These are phyloP conservation scores for Cryptococcus maquisensis DNA, from an alignment of 1,284 basidiomycete genomes.

Conservation along the genomic window DNA sequence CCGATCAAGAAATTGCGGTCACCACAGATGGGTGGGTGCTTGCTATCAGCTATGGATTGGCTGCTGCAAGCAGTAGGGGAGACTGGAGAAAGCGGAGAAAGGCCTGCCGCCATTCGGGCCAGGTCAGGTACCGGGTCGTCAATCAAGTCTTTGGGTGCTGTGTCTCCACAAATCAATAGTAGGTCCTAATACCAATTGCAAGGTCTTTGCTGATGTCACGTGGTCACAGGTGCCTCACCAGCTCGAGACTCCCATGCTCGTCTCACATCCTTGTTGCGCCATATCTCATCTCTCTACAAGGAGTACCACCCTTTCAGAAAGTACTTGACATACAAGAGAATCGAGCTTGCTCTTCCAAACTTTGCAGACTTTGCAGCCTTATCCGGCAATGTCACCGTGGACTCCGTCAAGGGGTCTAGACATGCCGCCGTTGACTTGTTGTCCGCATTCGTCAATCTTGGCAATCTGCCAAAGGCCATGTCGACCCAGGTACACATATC, in stretches of 20 bases:
- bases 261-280: too few species aligned
- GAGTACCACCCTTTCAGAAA: slow-evolving; percentile 31
- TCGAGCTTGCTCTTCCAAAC: slow-evolving; percentile 42
- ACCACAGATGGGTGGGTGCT: slow-evolving; percentile 24
- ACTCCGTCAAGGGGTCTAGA: slow-evolving; percentile 22
- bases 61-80: slow-evolving; percentile 35
- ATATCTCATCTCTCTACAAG: too few species aligned
- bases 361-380: slow-evolving; percentile 45
- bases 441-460: slow-evolving; percentile 25
- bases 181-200: background rate
- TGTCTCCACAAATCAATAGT: slow-evolving; percentile 20
- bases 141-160: slow-evolving; percentile 15
- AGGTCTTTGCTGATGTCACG: background rate
- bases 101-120: slow-evolving; percentile 17
- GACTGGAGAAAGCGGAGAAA: slow-evolving; percentile 15
- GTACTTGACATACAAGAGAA: slow-evolving; percentile 28
- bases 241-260: too few species aligned
- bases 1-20: slow-evolving; percentile 19
- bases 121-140: slow-evolving; percentile 29
- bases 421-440: slow-evolving; percentile 28
- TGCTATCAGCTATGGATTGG: slow-evolving; percentile 36
- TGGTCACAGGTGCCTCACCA: background rate
- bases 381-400: slow-evolving; percentile 19
- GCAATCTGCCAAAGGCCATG: slow-evolving; percentile 29
- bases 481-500: slow-evolving; percentile 28